These are phyloP conservation scores for Trypanosomatidae sp. DNA, from an alignment of 208 protist species.

Conservation along the genomic window DNA sequence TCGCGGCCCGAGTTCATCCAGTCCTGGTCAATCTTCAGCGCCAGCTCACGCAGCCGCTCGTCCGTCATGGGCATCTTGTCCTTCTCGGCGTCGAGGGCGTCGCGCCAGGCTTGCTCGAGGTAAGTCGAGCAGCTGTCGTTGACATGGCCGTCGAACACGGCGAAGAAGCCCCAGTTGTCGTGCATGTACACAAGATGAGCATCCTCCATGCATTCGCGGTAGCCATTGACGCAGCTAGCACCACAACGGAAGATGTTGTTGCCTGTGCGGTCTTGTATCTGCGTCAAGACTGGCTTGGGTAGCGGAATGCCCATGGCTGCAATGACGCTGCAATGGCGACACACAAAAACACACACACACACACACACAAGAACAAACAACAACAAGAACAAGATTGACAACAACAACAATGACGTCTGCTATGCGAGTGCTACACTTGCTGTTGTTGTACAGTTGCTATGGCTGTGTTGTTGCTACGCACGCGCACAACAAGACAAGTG, in stretches of 20 bases:
- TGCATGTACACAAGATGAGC: conserved; percentile 72
- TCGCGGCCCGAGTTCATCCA: conserved; percentile 61
- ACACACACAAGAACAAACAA: too few relatives aligned
- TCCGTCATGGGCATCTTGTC: conserved; percentile 56
- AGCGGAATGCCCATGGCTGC: conserved; percentile 78
- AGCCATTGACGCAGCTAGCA: conserved; percentile 84
- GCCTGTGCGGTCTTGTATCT: conserved; percentile 76
- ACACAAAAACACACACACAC: too few relatives aligned
- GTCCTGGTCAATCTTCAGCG: conserved; percentile 70
- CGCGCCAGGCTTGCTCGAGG: conserved; percentile 61
- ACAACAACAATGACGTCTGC: too few relatives aligned
- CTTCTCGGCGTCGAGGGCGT: conserved; percentile 45
- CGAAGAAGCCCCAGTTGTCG: conserved; percentile 81
- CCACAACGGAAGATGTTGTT: conserved; percentile 82
- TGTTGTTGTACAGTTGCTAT: too few relatives aligned
- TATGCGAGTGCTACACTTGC: too few relatives aligned
- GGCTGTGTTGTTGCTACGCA: too few relatives aligned
- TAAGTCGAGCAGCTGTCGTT: conserved; percentile 78
- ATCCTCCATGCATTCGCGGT: conserved; percentile 87
- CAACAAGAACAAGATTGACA: too few relatives aligned
- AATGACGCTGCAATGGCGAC: conserved; percentile 1
- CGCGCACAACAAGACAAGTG: too few relatives aligned
- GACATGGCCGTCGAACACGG: conserved; percentile 85
- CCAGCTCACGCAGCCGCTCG: conserved; percentile 69
- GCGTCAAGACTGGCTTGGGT: conserved; percentile 83